phyloP scores from a whole-genome alignment of 495 filamentous ascomycete species.

The Daldinia loculata region DNA sequence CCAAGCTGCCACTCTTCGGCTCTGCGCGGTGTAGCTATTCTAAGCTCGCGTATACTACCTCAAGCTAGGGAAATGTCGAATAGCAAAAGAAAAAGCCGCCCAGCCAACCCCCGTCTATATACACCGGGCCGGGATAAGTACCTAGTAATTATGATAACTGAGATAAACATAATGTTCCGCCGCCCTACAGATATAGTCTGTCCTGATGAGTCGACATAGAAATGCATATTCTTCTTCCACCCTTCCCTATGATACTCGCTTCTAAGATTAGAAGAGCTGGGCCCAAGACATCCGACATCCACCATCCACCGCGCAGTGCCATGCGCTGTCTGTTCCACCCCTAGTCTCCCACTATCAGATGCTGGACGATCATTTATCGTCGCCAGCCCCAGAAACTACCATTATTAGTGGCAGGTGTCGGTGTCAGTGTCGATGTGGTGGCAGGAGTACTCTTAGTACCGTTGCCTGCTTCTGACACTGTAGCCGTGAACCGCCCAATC shows the following conservation, averaged over 20 bases:
- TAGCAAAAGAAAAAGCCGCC: constrained; percentile 27
- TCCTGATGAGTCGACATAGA: constrained; percentile 23
- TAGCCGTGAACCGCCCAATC: constrained; percentile 53
- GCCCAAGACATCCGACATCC: not conserved
- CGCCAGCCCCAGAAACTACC: constrained; percentile 62
- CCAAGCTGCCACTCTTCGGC: constrained; percentile 22
- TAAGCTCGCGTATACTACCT: constrained; percentile 14
- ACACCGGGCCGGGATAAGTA: constrained; percentile 30
- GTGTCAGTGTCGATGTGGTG: constrained; percentile 35
- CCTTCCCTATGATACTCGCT: constrained; percentile 12
- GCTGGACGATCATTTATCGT: constrained; percentile 33
- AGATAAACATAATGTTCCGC: constrained; percentile 35
- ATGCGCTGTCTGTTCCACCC: not conserved
- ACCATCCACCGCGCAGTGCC: not conserved
- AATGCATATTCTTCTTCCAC: constrained; percentile 20
- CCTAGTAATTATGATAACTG: constrained; percentile 33
- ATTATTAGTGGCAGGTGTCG: constrained; percentile 34
- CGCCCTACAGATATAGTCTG: constrained; percentile 20
- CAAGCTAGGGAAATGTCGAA: constrained; percentile 26
- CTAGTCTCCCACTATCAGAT: not conserved
- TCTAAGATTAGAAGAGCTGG: constrained; percentile 7
- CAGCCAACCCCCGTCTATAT: constrained; percentile 15
- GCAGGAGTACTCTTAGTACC: constrained; percentile 40
- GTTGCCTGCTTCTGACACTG: constrained; percentile 41
- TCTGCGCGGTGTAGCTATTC: not conserved